phyloP scores from a whole-genome alignment of 768 basidiomycete genomes.

The Pilatotrama ljubarskyi region DNA sequence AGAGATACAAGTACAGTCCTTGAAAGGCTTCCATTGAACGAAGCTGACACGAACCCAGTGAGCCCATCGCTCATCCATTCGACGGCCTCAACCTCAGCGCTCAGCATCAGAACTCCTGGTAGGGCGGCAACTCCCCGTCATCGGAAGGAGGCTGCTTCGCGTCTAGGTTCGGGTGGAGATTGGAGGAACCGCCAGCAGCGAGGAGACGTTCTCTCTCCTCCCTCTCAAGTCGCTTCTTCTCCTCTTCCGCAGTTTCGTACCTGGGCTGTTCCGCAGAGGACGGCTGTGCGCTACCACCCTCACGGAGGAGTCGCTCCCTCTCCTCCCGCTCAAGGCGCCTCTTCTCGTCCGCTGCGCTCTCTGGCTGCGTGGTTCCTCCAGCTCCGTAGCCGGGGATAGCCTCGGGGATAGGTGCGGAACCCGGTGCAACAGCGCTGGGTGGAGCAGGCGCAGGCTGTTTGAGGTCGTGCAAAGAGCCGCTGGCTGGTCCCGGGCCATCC shows the following conservation, averaged over 20 bases:
- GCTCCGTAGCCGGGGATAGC: conserved; percentile 28
- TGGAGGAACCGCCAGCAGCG: conserved; percentile 21
- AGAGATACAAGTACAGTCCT: too few species aligned
- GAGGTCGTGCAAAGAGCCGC: conserved; percentile 61
- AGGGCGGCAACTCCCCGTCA: conserved; percentile 44
- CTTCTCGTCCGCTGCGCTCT: conserved; percentile 68
- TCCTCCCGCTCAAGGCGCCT: conserved; percentile 48
- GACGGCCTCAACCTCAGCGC: too few species aligned
- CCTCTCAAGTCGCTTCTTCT: conserved; percentile 60
- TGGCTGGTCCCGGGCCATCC: conserved; percentile 63
- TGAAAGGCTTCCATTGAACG: too few species aligned
- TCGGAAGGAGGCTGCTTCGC: conserved; percentile 23
- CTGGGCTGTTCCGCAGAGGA: conserved; percentile 20
- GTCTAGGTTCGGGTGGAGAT: not conserved
- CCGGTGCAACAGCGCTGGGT: not conserved
- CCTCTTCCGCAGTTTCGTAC: conserved; percentile 60
- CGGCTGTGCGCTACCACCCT: conserved; percentile 4
- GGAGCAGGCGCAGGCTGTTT: conserved; percentile 24
- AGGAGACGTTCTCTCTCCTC: conserved; percentile 54
- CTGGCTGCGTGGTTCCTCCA: conserved; percentile 26
- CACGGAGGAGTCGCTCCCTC: conserved; percentile 44
- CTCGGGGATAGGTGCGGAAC: not conserved
- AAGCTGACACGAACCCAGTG: too few species aligned
- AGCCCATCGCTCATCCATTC: too few species aligned
- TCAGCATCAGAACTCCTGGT: conserved; percentile 39